Percentiles rank a stretch among this genome's conserved stretches.
Conservation (phyloP, 129 eudicot genomes). For the Artemisia argyi region DNA sequence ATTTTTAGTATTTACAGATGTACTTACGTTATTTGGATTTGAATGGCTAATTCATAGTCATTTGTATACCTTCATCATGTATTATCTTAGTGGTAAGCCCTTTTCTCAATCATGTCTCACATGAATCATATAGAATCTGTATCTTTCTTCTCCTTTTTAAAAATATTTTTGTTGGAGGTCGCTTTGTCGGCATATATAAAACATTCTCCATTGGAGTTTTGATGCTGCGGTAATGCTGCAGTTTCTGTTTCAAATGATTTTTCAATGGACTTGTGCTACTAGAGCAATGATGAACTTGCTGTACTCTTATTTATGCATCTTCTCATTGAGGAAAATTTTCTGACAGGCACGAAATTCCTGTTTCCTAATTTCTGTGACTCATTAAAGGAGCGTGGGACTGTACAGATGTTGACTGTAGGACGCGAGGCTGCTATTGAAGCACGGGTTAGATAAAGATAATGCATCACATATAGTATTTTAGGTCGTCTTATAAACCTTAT, state of each 20-base stretch:
- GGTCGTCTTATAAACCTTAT: slow-evolving; percentile 3
- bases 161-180: slow-evolving; percentile 55
- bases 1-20: too few relatives aligned
- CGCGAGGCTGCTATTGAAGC: slow-evolving; percentile 97
- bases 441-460: slow-evolving; percentile 51
- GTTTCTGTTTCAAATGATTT: slow-evolving; percentile 45
- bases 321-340: slow-evolving; percentile 81
- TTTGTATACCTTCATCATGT: too few relatives aligned
- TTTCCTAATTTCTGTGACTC: slow-evolving; percentile 87
- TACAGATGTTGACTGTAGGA: slow-evolving; percentile 90
- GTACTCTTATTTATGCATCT: slow-evolving; percentile 43
- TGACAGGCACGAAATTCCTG: slow-evolving; percentile 60
- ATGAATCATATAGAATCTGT: too few relatives aligned
- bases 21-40: not conserved
- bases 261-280: slow-evolving; percentile 44
- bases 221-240: slow-evolving; percentile 90
- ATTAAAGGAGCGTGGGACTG: slow-evolving; percentile 81
- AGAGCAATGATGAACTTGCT: slow-evolving; percentile 52
- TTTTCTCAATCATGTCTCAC: too few relatives aligned
- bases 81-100: too few relatives aligned
- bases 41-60: too few relatives aligned
- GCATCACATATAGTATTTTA: not conserved
- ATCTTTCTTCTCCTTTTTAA: not conserved
- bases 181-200: slow-evolving; percentile 85
- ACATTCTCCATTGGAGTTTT: slow-evolving; percentile 66